Evolutionary conservation across 768 basidiomycete species (phyloP), one percentile per base, ranked within the genome.

Genomic region (Leccinum truebloodii): DNA sequence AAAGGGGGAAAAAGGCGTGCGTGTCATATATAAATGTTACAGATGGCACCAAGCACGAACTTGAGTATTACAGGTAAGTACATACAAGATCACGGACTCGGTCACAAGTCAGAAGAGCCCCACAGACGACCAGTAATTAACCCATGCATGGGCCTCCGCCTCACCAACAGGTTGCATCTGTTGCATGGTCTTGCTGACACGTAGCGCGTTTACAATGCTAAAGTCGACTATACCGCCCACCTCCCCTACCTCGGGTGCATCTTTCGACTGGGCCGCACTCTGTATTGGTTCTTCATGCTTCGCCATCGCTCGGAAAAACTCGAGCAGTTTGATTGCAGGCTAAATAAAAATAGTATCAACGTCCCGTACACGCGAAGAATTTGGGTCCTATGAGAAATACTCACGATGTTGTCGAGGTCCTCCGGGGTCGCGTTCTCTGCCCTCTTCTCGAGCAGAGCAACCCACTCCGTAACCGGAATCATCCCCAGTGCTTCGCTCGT

Each of bases 301-400:
- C 22, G 67, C 58, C 49, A 67, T 60, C 4, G 5, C 51, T 13
- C 65, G 71, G 65, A 70, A 73, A 55, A 71, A 75, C 6, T 66
- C 66, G 5, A 76, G 54, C 0, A 76, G 60, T 59, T 76, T 75
- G 41, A 73, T 67, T 2, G 72, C 75, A 57, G 75, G 75, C 75
- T 76, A 26, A 39, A 9, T 13, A 6, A 54, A 51, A 18, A 37
- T 6, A 73, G 10, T 30, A 22, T 41, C 22, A 49, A 14, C 18
- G 1, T 52, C n/a, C 20, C 13, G 6, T 20, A 32, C 20, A 24
- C 14, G 4, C 16, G 26, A 9, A 6, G 0, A 12, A 3, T 2
- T 39, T 3, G 7, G 5, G 8, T 22, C 9, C 2, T 22, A 10
- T 44, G 8, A 9, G 6, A 48, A 44, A 35, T n/a, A 58, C 61